Evolutionary conservation across 768 basidiomycete genomes (phyloP).

Genomic region (Lanmaoa rubissima): DNA sequence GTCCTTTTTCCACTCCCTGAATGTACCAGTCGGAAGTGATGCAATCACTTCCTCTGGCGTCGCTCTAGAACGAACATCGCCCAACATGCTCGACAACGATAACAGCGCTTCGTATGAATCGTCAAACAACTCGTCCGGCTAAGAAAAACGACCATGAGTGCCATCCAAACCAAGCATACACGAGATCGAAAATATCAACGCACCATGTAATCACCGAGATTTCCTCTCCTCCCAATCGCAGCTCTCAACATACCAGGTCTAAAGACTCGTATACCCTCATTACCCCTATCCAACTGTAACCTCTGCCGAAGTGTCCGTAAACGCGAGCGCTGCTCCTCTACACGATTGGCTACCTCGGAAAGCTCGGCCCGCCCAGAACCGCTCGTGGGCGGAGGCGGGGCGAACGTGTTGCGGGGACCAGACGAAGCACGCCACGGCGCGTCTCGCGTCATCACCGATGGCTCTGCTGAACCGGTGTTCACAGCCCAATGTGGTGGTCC

Average conservation of each 20-base stretch:
- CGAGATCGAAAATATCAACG: constrained; percentile 19
- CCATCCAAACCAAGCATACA: constrained; percentile 1
- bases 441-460: constrained; percentile 8
- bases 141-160: constrained; percentile 6
- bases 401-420: constrained; percentile 13
- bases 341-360: constrained; percentile 8
- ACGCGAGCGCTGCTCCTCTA: constrained; percentile 24
- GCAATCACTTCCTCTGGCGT: constrained; percentile 63
- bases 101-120: constrained; percentile 70
- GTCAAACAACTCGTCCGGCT: constrained; percentile 79
- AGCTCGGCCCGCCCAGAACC: constrained; percentile 3
- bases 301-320: constrained; percentile 28
- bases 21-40: constrained; percentile 56
- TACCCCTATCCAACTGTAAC: constrained; percentile 27
- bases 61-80: constrained; percentile 65
- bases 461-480: constrained; percentile 2
- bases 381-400: neutral
- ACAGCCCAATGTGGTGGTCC: constrained; percentile 12
- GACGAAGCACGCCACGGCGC: constrained; percentile 25
- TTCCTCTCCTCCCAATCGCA: constrained; percentile 23
- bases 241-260: constrained; percentile 26
- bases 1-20: constrained; percentile 64
- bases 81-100: constrained; percentile 54
- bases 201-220: constrained; percentile 52
- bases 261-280: constrained; percentile 19